phyloP scores from a whole-genome alignment of 768 basidiomycete genomes.

The Boletus barrowsii region DNA sequence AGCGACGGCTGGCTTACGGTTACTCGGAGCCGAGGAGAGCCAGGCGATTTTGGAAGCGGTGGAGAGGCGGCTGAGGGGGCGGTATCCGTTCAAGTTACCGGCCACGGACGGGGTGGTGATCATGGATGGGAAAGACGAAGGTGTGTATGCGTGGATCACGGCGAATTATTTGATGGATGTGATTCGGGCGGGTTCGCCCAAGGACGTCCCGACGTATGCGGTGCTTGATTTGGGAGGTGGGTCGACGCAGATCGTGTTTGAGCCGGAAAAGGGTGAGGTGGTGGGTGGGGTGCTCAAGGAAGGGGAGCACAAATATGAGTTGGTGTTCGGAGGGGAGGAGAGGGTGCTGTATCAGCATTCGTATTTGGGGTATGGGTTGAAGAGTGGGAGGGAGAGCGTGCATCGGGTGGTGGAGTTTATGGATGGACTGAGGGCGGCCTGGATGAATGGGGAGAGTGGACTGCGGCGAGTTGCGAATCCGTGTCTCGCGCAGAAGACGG shows the following conservation, averaged over 20 bases:
- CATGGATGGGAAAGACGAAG: constrained; percentile 96
- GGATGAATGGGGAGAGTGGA: constrained; percentile 1
- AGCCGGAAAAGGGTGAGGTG: constrained; percentile 60
- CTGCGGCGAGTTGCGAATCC: constrained; percentile 51
- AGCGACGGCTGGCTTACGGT: constrained; percentile 84
- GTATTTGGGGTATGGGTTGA: constrained; percentile 94
- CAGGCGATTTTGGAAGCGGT: constrained; percentile 76
- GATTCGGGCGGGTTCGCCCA: constrained; percentile 53
- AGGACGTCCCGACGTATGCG: constrained; percentile 62
- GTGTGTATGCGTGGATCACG: constrained; percentile 98
- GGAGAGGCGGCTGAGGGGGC: constrained; percentile 47
- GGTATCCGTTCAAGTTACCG: constrained; percentile 69
- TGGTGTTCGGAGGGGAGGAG: constrained; percentile 67
- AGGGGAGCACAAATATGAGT: constrained; percentile 90
- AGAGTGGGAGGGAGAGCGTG: constrained; percentile 79
- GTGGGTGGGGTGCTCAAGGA: constrained; percentile 48
- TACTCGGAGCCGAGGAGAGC: constrained; percentile 62
- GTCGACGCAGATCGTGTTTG: constrained; percentile 96
- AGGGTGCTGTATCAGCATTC: constrained; percentile 94
- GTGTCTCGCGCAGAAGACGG: constrained; percentile 71
- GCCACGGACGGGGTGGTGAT: constrained; percentile 69
- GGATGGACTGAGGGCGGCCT: constrained; percentile 39
- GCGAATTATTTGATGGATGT: constrained; percentile 87
- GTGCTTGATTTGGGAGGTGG: constrained; percentile 96
- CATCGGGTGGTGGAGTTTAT: constrained; percentile 92